Evolutionary conservation across 768 basidiomycete species (phyloP), one percentile per base, ranked within the genome.

Genomic region (Xerocomus brunneocitrinus): DNA sequence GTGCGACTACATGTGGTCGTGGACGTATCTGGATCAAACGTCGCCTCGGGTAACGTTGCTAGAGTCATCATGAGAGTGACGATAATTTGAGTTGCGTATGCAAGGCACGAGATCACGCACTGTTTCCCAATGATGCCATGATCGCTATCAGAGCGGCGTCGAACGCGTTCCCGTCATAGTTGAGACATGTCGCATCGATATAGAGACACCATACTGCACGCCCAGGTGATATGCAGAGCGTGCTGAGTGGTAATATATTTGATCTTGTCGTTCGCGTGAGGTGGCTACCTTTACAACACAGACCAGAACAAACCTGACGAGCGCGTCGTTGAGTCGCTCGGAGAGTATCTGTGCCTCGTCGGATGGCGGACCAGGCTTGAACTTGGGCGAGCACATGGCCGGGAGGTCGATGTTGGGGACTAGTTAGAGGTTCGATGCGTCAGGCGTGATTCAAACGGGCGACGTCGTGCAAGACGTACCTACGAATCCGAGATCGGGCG

Each of bases 361-460:
- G 0, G 83, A 78, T 0, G 97, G 97, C 1, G 97, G 95, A 3
- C 97, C 97, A 34, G 95, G 90, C 62, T 94, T 95, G 76, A 97
- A 98, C 61, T 81, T 84, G 0, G 95, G 86, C 8, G 93, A 94
- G 65, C 93, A 98, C 52, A 98, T 79, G 0, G 95, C 89, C 2
- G 95, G 89, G 2, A 99, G 79, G 68, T 99, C 95, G 58, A 98
- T 74, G 63, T 98, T 98, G 2, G 97, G 95, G 0, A 98, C 95
- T 94, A 3, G 27, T 22, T 22, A 40, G 28, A 31, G 8, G 24
- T 3, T 9, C 4, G 31, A 25, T 6, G 34, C 8, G 13, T 28
- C 19, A 19, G 19, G 19, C 19, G 19, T 25, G 1, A 38, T n/a
- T 53, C 19, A 13, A 19, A 8, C n/a, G n/a, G n/a, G 27, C 28